Evolutionary conservation across 305 asterid genomes (phyloP).

Genomic region (Andrographis paniculata): DNA sequence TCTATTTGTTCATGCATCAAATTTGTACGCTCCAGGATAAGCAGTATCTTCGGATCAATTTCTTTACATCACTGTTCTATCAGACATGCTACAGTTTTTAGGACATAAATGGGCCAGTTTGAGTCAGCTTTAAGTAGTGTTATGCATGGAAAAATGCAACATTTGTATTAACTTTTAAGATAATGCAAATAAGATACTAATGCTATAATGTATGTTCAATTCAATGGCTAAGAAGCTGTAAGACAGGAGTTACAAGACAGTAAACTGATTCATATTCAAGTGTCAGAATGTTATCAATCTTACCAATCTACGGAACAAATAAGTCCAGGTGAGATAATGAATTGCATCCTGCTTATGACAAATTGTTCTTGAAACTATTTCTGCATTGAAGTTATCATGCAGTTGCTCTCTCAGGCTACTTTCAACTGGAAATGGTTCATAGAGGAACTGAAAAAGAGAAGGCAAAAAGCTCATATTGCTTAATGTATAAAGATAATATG

Average conservation of each 20-base stretch:
- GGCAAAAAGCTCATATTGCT: slow-evolving; percentile 16
- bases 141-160: too few relatives aligned
- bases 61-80: not conserved
- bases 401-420: slow-evolving; percentile 94
- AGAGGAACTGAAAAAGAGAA: slow-evolving; percentile 62
- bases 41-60: slow-evolving; percentile 6
- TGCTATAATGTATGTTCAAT: not conserved
- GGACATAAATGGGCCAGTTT: not conserved
- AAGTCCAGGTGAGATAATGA: slow-evolving; percentile 99
- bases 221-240: slow-evolving; percentile 6
- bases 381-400: slow-evolving; percentile 96
- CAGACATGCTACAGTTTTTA: not conserved
- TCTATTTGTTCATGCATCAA: slow-evolving; percentile 5
- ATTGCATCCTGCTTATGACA: slow-evolving; percentile 87
- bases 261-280: slow-evolving; percentile 11
- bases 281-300: slow-evolving; percentile 16
- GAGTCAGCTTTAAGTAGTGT: too few relatives aligned
- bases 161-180: not conserved
- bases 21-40: slow-evolving; percentile 8
- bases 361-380: slow-evolving; percentile 94
- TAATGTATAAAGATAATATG: slow-evolving; percentile 15
- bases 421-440: slow-evolving; percentile 99
- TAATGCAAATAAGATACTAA: not conserved
- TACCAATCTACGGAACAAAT: slow-evolving; percentile 96
- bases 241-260: slow-evolving; percentile 7